Conservation (phyloP, 352 stramenopile species). For the Phytophthora pistaciae region DNA sequence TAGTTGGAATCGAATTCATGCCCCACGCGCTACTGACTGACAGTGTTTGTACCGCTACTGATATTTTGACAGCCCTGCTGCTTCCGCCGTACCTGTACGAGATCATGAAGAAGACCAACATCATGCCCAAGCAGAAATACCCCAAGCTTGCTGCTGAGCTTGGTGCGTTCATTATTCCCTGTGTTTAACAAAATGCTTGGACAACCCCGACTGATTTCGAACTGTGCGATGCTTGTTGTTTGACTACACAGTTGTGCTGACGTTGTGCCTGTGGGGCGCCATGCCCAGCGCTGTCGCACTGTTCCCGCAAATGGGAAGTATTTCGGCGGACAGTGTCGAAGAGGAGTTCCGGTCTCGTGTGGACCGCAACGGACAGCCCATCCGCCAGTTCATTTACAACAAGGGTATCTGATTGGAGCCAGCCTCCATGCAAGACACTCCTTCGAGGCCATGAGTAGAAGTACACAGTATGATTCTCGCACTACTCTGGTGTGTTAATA, state of each 20-base stretch:
- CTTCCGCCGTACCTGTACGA: constrained; percentile 86
- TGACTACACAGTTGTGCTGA: constrained; percentile 60
- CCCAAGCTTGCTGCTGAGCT: constrained; percentile 82
- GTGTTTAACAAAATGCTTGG: neutral
- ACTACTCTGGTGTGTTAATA: no score
- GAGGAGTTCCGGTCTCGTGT: constrained; percentile 67
- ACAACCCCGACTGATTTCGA: constrained; percentile 2
- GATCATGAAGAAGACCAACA: constrained; percentile 74
- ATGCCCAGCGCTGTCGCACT: constrained; percentile 83
- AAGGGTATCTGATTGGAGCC: constrained; percentile 70
- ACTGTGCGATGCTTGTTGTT: constrained; percentile 6
- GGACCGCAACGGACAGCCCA: constrained; percentile 63
- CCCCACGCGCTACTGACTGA: no score
- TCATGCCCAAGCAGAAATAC: constrained; percentile 79
- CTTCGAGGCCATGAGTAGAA: no score
- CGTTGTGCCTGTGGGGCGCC: constrained; percentile 80
- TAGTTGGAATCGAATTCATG: constrained; percentile 8
- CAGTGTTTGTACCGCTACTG: neutral
- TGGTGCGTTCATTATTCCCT: constrained; percentile 39
- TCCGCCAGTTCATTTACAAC: constrained; percentile 82
- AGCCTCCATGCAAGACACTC: neutral
- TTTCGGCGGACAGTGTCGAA: constrained; percentile 70
- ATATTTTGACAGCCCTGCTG: constrained; percentile 60
- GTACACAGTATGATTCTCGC: no score
- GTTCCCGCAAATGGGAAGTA: constrained; percentile 83